phyloP scores from a whole-genome alignment of 176 grass and related monocot genomes.

The Raddia guianensis region DNA sequence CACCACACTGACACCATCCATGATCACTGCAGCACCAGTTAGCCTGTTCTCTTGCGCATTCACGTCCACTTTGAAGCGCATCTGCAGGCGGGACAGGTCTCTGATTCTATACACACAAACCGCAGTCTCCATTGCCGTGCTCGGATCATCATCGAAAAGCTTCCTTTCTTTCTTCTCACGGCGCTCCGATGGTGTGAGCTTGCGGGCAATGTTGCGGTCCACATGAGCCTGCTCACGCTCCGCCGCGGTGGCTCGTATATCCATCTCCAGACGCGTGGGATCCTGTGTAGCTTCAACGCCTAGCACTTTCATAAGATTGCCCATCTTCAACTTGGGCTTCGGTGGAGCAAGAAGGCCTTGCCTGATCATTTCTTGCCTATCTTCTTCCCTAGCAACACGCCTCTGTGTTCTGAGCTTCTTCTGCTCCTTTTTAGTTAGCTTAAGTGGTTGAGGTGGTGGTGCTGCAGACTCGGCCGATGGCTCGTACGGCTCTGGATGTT shows the following conservation, averaged over 20 bases:
- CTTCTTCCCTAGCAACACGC: conserved; percentile 92
- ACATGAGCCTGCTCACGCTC: conserved; percentile 96
- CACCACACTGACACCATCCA: conserved; percentile 81
- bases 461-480: conserved; percentile 84
- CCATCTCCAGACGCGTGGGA: conserved; percentile 88
- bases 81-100: conserved; percentile 80
- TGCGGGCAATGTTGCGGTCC: conserved; percentile 85
- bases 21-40: conserved; percentile 75
- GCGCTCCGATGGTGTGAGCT: conserved; percentile 85
- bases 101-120: conserved; percentile 91
- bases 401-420: conserved; percentile 97
- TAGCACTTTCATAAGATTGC: conserved; percentile 98
- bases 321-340: too few relatives aligned
- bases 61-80: conserved; percentile 89
- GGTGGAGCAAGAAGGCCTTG: too few relatives aligned
- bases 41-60: conserved; percentile 91
- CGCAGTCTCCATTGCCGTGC: conserved; percentile 59
- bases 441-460: conserved; percentile 88
- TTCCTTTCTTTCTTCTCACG: conserved; percentile 91
- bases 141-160: conserved; percentile 76
- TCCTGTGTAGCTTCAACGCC: conserved; percentile 92
- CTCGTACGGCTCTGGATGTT: conserved; percentile 86
- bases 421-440: conserved; percentile 94
- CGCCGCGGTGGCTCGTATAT: conserved; percentile 83
- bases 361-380: conserved; percentile 99